Evolutionary conservation across 1,139 yeast species (phyloP).

Genomic region (Suhomyces guaymorum): DNA sequence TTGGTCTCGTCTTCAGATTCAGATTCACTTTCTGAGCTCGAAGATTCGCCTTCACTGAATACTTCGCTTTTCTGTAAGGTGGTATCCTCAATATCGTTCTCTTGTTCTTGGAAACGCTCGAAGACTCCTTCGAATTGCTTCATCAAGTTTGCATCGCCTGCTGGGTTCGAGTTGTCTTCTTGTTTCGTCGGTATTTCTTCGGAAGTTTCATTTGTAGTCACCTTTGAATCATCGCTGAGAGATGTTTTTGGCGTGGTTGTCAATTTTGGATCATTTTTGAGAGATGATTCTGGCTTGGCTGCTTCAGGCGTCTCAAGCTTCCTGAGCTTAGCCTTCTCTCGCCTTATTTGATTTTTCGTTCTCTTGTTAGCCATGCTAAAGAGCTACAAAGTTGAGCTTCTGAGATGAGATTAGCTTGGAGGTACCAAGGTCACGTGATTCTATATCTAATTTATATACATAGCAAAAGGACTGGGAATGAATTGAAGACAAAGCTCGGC

Average conservation of each 20-base stretch:
- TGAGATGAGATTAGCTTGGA: too few relatives aligned
- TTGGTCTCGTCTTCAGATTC: constrained; percentile 8
- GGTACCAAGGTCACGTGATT: not conserved
- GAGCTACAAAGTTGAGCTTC: too few relatives aligned
- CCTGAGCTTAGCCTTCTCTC: constrained; percentile 58
- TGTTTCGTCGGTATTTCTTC: too few relatives aligned
- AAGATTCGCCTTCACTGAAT: constrained; percentile 10
- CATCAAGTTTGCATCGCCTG: too few relatives aligned
- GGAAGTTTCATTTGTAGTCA: too few relatives aligned
- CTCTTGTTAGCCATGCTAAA: constrained; percentile 24
- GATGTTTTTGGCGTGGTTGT: constrained; percentile 1
- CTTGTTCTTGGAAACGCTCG: constrained; percentile 40
- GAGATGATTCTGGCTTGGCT: not conserved
- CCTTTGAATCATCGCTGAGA: too few relatives aligned
- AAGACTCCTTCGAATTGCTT: constrained; percentile 46
- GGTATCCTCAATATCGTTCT: constrained; percentile 20
- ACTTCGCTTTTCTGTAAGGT: constrained; percentile 1
- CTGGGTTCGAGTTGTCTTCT: too few relatives aligned
- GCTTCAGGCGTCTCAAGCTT: too few relatives aligned
- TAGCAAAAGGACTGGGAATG: too few relatives aligned
- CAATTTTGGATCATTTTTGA: not conserved
- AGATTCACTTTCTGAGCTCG: constrained; percentile 12
- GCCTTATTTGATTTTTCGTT: constrained; percentile 62
- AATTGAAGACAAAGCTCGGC: too few relatives aligned
- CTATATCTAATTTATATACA: too few relatives aligned